phyloP scores from a whole-genome alignment of 2,329 filamentous ascomycete genomes.

The Exophiala phaeomuriformis region DNA sequence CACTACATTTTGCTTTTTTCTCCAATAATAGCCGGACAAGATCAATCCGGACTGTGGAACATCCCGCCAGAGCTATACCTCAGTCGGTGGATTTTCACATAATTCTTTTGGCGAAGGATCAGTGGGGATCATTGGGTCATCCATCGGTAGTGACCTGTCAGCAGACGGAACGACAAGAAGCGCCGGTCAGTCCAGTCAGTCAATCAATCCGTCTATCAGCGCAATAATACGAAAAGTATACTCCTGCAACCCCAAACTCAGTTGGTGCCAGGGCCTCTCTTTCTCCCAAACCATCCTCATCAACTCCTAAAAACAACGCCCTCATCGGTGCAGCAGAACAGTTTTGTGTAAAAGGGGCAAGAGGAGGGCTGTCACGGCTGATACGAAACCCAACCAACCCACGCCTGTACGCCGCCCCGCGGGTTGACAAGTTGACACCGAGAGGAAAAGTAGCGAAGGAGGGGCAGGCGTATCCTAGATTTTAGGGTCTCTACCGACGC shows the following conservation, averaged over 20 bases:
- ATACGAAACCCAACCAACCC: conserved; percentile 5
- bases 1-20: too few relatives aligned
- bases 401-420: conserved; percentile 1
- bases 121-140: neutral
- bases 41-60: conserved; percentile 4
- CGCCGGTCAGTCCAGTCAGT: neutral
- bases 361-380: neutral
- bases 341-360: conserved; percentile 1
- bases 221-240: neutral
- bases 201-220: neutral
- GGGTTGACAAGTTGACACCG: conserved; percentile 3
- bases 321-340: neutral
- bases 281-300: neutral
- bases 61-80: neutral
- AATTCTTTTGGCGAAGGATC: neutral
- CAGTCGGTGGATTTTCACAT: neutral
- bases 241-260: neutral
- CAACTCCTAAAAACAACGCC: neutral
- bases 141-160: conserved; percentile 1
- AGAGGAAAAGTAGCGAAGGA: neutral
- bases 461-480: neutral
- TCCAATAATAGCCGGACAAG: neutral
- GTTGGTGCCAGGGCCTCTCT: neutral
- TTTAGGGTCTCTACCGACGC: neutral
- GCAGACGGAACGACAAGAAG: neutral